Evolutionary conservation across 805 yeast genomes (phyloP).

Genomic region (Candida morakotiae): DNA sequence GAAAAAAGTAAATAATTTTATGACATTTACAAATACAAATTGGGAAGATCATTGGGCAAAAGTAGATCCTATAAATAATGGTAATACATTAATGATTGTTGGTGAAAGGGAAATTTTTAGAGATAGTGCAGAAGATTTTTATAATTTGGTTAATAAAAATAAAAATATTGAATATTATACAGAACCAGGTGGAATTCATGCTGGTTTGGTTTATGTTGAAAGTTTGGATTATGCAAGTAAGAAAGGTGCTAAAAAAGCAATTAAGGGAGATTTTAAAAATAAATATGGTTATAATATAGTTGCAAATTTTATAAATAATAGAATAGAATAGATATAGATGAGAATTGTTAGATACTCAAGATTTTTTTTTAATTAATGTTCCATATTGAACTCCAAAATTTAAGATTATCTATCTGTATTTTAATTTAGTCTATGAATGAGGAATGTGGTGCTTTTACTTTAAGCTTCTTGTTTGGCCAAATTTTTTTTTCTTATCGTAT

Average conservation of each 20-base stretch:
- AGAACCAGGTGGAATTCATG: conserved; percentile 35
- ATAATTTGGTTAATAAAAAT: conserved; percentile 15
- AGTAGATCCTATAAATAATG: conserved; percentile 21
- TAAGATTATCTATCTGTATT: too few relatives aligned
- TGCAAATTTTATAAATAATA: conserved; percentile 9
- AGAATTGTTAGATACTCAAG: too few relatives aligned
- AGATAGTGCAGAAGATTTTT: conserved; percentile 23
- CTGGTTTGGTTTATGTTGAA: conserved; percentile 30
- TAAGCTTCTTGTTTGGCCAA: too few relatives aligned
- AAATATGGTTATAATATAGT: conserved; percentile 11
- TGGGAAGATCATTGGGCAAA: conserved; percentile 22
- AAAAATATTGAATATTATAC: conserved; percentile 15
- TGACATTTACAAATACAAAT: conserved; percentile 20
- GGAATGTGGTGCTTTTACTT: too few relatives aligned
- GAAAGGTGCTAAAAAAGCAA: conserved; percentile 18
- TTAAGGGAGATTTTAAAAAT: conserved; percentile 21
- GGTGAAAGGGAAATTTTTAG: conserved; percentile 33
- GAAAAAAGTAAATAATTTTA: conserved; percentile 14
- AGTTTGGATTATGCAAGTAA: conserved; percentile 24
- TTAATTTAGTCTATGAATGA: too few relatives aligned
- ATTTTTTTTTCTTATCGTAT: too few relatives aligned
- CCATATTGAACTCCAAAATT: too few relatives aligned
- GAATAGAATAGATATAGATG: conserved; percentile 1
- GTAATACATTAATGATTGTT: conserved; percentile 16
- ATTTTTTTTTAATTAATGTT: too few relatives aligned